These are phyloP conservation scores for Leptodermis oblonga DNA, from an alignment of 257 asterid genomes.

Conservation along the genomic window DNA sequence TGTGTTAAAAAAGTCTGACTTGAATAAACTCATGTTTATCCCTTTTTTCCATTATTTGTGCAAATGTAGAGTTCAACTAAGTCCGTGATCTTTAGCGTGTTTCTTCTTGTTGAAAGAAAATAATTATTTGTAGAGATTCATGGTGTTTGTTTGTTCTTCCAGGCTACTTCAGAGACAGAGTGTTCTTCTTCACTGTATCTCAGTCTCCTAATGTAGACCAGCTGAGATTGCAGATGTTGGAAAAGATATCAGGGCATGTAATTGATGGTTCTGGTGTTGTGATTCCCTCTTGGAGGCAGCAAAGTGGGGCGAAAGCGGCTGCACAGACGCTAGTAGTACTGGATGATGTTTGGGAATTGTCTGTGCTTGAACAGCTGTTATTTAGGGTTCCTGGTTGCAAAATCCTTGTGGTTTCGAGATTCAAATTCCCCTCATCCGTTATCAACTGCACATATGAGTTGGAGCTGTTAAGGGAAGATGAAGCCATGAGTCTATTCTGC, in stretches of 20 bases:
- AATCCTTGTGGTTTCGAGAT: conserved; percentile 70
- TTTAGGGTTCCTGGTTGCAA: conserved; percentile 67
- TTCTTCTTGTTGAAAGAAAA: neutral
- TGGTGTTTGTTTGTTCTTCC: conserved; percentile 20
- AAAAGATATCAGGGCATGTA: conserved; percentile 47
- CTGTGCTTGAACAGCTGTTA: conserved; percentile 59
- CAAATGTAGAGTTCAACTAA: neutral
- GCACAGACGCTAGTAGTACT: conserved; percentile 51
- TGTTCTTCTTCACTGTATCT: conserved; percentile 73
- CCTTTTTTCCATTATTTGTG: neutral
- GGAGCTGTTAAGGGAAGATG: conserved; percentile 69
- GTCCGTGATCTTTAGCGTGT: neutral
- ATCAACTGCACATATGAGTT: conserved; percentile 56
- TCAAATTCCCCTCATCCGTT: conserved; percentile 57
- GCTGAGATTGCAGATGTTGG: conserved; percentile 52
- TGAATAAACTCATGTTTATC: neutral
- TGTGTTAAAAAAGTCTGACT: neutral
- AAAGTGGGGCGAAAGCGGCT: conserved; percentile 23
- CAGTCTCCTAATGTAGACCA: conserved; percentile 91
- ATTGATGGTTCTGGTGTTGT: conserved; percentile 17
- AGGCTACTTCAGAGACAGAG: conserved; percentile 61
- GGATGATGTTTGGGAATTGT: conserved; percentile 86
- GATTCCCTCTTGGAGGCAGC: conserved; percentile 35
- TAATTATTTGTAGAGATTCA: neutral
- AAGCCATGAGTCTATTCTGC: conserved; percentile 70